Evolutionary conservation across 371 early-diverging fungal species (phyloP).

Genomic region (Mortierella sp.): DNA sequence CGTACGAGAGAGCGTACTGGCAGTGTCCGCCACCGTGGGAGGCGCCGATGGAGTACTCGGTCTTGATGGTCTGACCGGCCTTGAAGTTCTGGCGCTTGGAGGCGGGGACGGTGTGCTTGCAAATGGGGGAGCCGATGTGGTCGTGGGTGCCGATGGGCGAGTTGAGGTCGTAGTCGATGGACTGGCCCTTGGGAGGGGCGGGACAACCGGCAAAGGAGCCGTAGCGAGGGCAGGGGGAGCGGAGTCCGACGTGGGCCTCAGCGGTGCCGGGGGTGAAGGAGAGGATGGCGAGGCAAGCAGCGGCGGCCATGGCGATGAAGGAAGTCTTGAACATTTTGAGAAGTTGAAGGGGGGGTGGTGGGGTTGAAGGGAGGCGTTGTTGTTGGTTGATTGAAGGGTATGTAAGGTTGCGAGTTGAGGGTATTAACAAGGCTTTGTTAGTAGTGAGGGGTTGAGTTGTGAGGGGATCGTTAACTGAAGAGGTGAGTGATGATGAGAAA

Average conservation of each 20-base stretch:
- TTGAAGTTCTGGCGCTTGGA: slow-evolving; percentile 32
- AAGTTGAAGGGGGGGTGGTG: background rate
- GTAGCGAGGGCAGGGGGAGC: slow-evolving; percentile 41
- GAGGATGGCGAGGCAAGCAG: slow-evolving; percentile 32
- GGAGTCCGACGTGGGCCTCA: slow-evolving; percentile 46
- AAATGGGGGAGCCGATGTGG: slow-evolving; percentile 25
- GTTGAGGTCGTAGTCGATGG: slow-evolving; percentile 49
- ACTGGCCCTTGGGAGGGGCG: slow-evolving; percentile 35
- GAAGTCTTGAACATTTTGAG: slow-evolving; percentile 24
- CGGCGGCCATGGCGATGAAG: slow-evolving; percentile 16
- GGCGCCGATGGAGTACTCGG: slow-evolving; percentile 43
- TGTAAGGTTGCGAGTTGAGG: slow-evolving; percentile 11
- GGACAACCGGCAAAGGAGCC: slow-evolving; percentile 36
- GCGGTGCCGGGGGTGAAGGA: slow-evolving; percentile 1
- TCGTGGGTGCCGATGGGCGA: slow-evolving; percentile 41
- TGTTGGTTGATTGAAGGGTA: slow-evolving; percentile 6
- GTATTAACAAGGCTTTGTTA: slow-evolving; percentile 35
- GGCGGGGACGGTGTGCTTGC: slow-evolving; percentile 35
- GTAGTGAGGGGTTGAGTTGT: slow-evolving; percentile 8
- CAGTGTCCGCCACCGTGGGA: slow-evolving; percentile 75
- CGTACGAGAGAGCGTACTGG: slow-evolving; percentile 76
- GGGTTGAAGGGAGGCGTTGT: background rate
- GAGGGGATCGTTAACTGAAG: slow-evolving; percentile 19
- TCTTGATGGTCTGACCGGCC: slow-evolving; percentile 52
- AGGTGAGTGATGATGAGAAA: slow-evolving; percentile 18